Percentiles rank a stretch among this genome's conserved stretches.
Evolutionary conservation across 495 filamentous ascomycete species (phyloP).

Genomic region (Viridothelium virens): DNA sequence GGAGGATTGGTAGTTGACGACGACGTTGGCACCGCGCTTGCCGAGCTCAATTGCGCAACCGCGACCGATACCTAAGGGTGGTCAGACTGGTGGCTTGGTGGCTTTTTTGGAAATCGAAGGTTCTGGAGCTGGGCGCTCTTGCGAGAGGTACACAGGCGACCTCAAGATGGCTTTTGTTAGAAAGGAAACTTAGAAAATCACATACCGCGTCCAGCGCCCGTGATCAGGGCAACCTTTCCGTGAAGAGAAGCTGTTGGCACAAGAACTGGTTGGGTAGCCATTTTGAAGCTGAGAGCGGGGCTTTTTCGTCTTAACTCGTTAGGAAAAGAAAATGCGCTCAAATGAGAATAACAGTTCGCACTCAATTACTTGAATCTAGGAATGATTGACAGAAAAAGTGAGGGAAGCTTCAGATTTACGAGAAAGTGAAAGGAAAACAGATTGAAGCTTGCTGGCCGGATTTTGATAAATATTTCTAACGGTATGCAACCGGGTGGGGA

Average conservation of each 20-base stretch:
- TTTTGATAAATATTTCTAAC: constrained; percentile 3
- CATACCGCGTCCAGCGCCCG: constrained; percentile 54
- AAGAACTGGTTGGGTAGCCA: constrained; percentile 22
- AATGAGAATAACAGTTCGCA: not conserved
- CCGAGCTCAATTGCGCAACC: constrained; percentile 72
- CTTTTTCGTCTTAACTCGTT: not conserved
- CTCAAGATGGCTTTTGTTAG: constrained; percentile 10
- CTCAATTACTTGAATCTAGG: not conserved
- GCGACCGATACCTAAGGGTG: constrained; percentile 47
- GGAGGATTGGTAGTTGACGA: constrained; percentile 70
- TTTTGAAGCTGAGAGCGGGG: not conserved
- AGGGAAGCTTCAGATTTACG: not conserved
- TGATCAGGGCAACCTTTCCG: constrained; percentile 67
- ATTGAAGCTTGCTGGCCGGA: not conserved
- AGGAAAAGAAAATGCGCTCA: not conserved
- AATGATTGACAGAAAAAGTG: not conserved
- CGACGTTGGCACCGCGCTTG: constrained; percentile 59
- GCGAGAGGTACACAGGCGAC: constrained; percentile 27
- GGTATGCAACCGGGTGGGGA: not conserved
- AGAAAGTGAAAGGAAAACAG: not conserved
- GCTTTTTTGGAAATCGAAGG: not conserved
- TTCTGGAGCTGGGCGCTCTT: not conserved
- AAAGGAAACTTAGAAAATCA: not conserved
- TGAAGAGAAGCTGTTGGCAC: constrained; percentile 42
- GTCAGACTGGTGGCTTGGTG: not conserved